Percentiles rank a stretch among this genome's conserved stretches.
These are phyloP conservation scores for Psidium guajava DNA, from an alignment of 345 rosid species.

Conservation along the genomic window DNA sequence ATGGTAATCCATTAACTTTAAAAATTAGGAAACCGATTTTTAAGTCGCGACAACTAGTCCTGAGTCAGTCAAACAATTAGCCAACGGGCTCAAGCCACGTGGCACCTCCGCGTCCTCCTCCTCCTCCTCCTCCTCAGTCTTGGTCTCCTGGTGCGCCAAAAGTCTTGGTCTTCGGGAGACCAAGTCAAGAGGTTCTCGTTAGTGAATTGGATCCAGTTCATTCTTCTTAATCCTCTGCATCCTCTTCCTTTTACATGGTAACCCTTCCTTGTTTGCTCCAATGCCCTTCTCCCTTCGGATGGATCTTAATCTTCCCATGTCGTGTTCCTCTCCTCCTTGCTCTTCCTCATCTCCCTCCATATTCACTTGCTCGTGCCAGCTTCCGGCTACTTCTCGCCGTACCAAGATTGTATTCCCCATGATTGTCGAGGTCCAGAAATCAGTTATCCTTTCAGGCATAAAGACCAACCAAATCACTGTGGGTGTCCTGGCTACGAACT, in stretches of 20 bases:
- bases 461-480: accelerated
- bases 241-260: no score
- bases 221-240: not conserved
- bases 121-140: not conserved
- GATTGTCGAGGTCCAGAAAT: not conserved
- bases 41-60: no score
- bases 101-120: no score
- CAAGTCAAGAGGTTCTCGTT: not conserved
- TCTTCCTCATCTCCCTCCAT: not conserved
- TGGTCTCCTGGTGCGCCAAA: no score
- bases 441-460: not conserved
- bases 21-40: no score
- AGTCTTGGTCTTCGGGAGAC: not conserved
- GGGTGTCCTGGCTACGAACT: not conserved
- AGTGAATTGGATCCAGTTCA: not conserved
- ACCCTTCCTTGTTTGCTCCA: not conserved
- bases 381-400: accelerated
- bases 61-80: not conserved
- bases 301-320: not conserved
- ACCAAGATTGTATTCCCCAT: not conserved
- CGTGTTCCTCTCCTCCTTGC: not conserved
- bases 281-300: not conserved
- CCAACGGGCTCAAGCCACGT: not conserved
- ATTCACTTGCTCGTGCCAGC: not conserved
- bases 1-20: no score